phyloP scores from a whole-genome alignment of 2,329 filamentous ascomycete genomes.

The Talaromyces sp. region DNA sequence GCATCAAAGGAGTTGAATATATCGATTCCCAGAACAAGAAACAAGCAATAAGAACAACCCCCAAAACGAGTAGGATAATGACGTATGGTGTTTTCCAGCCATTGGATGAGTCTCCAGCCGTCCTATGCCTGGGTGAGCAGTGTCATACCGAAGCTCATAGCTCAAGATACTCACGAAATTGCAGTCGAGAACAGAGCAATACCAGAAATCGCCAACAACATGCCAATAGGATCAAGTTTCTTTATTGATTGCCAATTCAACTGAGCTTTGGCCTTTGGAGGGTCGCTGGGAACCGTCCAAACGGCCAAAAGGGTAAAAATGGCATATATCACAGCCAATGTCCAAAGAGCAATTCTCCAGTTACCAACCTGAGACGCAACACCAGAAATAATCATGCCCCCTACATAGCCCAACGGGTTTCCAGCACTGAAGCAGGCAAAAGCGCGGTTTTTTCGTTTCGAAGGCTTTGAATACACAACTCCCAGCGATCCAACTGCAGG shows the following conservation, averaged over 20 bases:
- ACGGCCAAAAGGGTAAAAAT: slow-evolving; percentile 57
- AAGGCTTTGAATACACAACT: slow-evolving; percentile 60
- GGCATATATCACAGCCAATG: slow-evolving; percentile 65
- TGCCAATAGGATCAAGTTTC: slow-evolving; percentile 62
- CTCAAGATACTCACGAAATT: slow-evolving; percentile 47
- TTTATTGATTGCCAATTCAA: slow-evolving; percentile 51
- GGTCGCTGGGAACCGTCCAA: slow-evolving; percentile 62
- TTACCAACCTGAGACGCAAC: slow-evolving; percentile 60
- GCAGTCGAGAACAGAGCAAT: slow-evolving; percentile 64
- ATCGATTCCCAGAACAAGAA: slow-evolving; percentile 65
- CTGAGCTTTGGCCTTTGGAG: slow-evolving; percentile 41
- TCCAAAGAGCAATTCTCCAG: slow-evolving; percentile 64
- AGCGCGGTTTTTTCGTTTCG: slow-evolving; percentile 60
- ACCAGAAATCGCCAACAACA: slow-evolving; percentile 60
- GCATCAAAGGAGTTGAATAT: slow-evolving; percentile 52
- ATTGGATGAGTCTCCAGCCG: slow-evolving; percentile 55
- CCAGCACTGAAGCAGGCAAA: slow-evolving; percentile 61
- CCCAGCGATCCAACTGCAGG: slow-evolving; percentile 65
- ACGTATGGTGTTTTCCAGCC: slow-evolving; percentile 65
- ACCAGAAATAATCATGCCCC: slow-evolving; percentile 61
- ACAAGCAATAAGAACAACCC: slow-evolving; percentile 53
- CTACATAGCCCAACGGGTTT: slow-evolving; percentile 58
- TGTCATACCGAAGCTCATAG: background rate
- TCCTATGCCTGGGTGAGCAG: slow-evolving; percentile 28
- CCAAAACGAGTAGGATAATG: slow-evolving; percentile 62